These are phyloP conservation scores for Arachnomyces sp. DNA, from an alignment of 2,329 filamentous ascomycete genomes.

Conservation along the genomic window DNA sequence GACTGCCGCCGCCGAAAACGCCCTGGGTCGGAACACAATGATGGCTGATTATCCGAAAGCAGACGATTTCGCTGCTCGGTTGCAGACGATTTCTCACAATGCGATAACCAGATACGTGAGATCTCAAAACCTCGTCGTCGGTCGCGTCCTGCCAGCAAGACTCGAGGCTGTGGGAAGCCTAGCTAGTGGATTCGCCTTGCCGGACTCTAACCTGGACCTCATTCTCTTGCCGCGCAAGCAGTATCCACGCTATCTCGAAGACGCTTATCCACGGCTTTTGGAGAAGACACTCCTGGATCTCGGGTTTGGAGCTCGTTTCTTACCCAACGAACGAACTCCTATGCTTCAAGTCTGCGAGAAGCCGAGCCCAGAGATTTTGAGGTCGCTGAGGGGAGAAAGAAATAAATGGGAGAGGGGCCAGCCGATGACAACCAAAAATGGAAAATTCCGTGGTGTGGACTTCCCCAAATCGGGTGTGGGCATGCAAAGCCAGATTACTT, in stretches of 20 bases:
- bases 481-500: conserved; percentile 91
- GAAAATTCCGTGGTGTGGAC: conserved; percentile 46
- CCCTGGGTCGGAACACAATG: conserved; percentile 57
- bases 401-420: conserved; percentile 39
- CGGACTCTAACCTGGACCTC: conserved; percentile 85
- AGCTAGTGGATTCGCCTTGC: conserved; percentile 76
- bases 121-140: conserved; percentile 45
- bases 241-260: conserved; percentile 47
- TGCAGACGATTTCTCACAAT: conserved; percentile 59
- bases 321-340: conserved; percentile 72
- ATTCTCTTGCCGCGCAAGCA: conserved; percentile 38
- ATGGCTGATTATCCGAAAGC: conserved; percentile 59
- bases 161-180: conserved; percentile 77
- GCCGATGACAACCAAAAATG: conserved; percentile 32
- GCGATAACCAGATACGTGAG: conserved; percentile 51
- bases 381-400: conserved; percentile 39
- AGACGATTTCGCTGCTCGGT: conserved; percentile 57
- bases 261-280: conserved; percentile 63
- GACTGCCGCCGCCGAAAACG: conserved; percentile 39
- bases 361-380: conserved; percentile 54
- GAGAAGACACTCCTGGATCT: conserved; percentile 66
- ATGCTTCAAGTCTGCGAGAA: conserved; percentile 80
- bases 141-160: conserved; percentile 23
- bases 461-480: conserved; percentile 70
- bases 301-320: conserved; percentile 66